Percentiles rank a stretch among this genome's conserved stretches.
Evolutionary conservation across 345 rosid genomes (phyloP).

Genomic region (Hevea brasiliensis): DNA sequence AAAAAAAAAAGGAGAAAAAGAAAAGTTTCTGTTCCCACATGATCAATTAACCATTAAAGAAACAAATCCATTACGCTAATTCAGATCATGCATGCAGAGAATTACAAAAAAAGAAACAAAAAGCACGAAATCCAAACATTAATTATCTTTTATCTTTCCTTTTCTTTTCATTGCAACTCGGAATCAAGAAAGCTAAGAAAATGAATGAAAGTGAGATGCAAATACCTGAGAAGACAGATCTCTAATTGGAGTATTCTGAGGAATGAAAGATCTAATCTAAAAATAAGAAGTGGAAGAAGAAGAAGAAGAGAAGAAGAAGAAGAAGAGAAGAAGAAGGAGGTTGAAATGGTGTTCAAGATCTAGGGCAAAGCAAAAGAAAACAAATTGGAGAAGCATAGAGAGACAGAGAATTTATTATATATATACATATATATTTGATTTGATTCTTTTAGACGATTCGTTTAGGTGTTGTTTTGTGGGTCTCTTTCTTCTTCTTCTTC

Average conservation of each 20-base stretch:
- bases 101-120: not conserved
- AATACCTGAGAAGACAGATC: not conserved
- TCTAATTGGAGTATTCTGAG: not conserved
- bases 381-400: not conserved
- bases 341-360: not conserved
- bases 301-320: accelerated
- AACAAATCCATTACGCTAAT: not conserved
- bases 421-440: not conserved
- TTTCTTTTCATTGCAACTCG: not conserved
- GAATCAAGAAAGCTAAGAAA: not conserved
- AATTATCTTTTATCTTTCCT: not conserved
- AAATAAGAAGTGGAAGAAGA: too few species aligned
- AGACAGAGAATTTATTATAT: not conserved
- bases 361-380: not conserved
- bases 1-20: not conserved
- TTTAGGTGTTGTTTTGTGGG: not conserved
- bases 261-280: not conserved
- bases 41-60: not conserved
- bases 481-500: not conserved
- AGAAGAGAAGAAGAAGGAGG: too few species aligned
- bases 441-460: constrained; percentile 11
- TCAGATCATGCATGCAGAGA: constrained; percentile 8
- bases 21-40: too few species aligned
- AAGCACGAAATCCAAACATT: too few species aligned
- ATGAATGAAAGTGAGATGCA: not conserved